These are phyloP conservation scores for Pleoardoris graminearum DNA, from an alignment of 2,329 filamentous ascomycete species.

Conservation along the genomic window DNA sequence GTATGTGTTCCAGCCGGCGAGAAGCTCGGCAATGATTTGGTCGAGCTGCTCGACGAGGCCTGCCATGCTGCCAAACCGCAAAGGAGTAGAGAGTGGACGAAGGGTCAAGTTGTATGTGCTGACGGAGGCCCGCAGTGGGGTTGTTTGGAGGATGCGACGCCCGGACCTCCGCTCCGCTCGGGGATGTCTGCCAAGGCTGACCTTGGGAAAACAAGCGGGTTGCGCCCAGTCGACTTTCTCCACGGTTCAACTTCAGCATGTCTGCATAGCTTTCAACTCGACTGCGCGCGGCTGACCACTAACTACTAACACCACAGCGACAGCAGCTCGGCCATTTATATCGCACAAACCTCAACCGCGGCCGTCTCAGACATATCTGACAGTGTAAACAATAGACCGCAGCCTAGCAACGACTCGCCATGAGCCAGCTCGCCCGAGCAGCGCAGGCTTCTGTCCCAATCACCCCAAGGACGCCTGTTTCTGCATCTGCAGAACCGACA, in stretches of 20 bases:
- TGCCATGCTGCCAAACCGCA: slow-evolving; percentile 38
- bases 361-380: background rate
- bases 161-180: slow-evolving; percentile 2
- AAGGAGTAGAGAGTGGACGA: background rate
- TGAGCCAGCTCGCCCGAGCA: slow-evolving; percentile 23
- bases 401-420: slow-evolving; percentile 14
- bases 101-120: background rate
- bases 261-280: slow-evolving; percentile 3
- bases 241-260: slow-evolving; percentile 14
- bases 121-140: slow-evolving; percentile 5
- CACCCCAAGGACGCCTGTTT: slow-evolving; percentile 27
- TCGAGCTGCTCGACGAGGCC: slow-evolving; percentile 69
- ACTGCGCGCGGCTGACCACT: slow-evolving; percentile 10
- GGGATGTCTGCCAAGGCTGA: background rate
- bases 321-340: slow-evolving; percentile 6
- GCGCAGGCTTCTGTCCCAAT: slow-evolving; percentile 14
- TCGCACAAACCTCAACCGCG: background rate
- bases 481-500: slow-evolving; percentile 26
- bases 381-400: slow-evolving; percentile 11
- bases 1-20: slow-evolving; percentile 81
- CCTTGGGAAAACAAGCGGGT: slow-evolving; percentile 15
- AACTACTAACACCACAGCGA: slow-evolving; percentile 31
- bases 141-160: background rate
- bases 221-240: slow-evolving; percentile 5
- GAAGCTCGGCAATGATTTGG: slow-evolving; percentile 66